phyloP scores from a whole-genome alignment of 169 alveolate species.

The Plasmodium reichenowi region DNA sequence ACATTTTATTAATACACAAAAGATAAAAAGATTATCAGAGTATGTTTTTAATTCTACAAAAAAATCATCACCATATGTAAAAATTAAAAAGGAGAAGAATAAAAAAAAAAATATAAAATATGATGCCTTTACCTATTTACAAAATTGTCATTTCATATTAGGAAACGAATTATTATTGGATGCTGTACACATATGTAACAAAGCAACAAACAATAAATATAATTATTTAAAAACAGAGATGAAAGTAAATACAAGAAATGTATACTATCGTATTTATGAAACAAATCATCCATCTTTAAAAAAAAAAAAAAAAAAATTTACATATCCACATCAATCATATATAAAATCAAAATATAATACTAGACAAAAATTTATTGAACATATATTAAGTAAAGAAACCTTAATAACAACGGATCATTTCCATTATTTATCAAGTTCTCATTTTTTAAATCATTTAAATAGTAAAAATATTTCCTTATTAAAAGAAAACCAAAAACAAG shows the following conservation, averaged over 20 bases:
- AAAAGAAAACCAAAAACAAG: background rate
- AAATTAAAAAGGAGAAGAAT: background rate
- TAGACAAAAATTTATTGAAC: background rate
- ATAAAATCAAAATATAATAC: background rate
- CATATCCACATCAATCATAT: background rate
- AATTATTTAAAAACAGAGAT: constrained; percentile 27
- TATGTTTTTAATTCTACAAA: constrained; percentile 5
- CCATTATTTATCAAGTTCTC: constrained; percentile 29
- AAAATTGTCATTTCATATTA: constrained; percentile 52
- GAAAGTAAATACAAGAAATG: constrained; percentile 53
- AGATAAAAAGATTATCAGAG: constrained; percentile 18
- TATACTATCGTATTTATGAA: constrained; percentile 3
- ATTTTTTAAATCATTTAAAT: background rate
- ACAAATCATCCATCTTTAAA: background rate
- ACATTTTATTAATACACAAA: constrained; percentile 19
- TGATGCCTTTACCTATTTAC: constrained; percentile 41
- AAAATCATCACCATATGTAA: background rate
- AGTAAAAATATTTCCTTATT: background rate
- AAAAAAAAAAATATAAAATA: constrained; percentile 22
- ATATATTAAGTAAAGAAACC: constrained; percentile 18
- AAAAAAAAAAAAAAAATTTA: constrained; percentile 2
- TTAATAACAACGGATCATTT: constrained; percentile 46
- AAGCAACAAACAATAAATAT: background rate
- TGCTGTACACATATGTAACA: constrained; percentile 30
- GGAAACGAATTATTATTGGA: constrained; percentile 75